Conservation (phyloP, 257 asterid species). For the Cruciata laevipes region DNA sequence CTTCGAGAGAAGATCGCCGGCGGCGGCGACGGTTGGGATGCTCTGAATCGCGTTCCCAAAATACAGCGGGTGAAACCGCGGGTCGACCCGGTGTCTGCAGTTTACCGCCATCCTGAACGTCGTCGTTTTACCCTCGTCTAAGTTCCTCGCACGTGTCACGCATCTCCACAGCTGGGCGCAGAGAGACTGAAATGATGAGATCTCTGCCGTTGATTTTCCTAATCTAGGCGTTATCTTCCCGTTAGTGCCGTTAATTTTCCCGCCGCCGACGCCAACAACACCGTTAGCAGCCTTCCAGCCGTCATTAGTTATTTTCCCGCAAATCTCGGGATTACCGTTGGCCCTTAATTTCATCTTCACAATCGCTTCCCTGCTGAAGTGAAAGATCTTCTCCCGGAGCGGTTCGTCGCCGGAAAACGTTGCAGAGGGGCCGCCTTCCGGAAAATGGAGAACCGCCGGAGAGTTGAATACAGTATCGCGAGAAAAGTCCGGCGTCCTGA, state of each 20-base stretch:
- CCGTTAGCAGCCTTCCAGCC: slow-evolving; percentile 26
- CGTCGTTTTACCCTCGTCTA: slow-evolving; percentile 43
- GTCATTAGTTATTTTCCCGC: slow-evolving; percentile 39
- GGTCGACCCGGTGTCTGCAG: slow-evolving; percentile 78
- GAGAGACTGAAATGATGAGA: slow-evolving; percentile 85
- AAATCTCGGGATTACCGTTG: slow-evolving; percentile 35
- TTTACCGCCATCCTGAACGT: slow-evolving; percentile 95
- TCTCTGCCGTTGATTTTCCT: slow-evolving; percentile 20
- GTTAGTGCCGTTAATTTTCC: slow-evolving; percentile 48
- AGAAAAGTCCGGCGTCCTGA: slow-evolving; percentile 43
- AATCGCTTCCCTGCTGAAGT: slow-evolving; percentile 73
- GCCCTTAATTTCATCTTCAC: slow-evolving; percentile 46
- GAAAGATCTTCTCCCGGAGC: slow-evolving; percentile 66
- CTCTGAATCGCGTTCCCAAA: slow-evolving; percentile 87
- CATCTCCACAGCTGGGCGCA: slow-evolving; percentile 79
- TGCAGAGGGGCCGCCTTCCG: slow-evolving; percentile 71
- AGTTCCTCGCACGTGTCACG: slow-evolving; percentile 74
- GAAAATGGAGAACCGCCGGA: slow-evolving; percentile 49
- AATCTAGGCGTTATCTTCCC: slow-evolving; percentile 32
- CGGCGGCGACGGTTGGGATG: slow-evolving; percentile 59
- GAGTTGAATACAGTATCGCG: slow-evolving; percentile 69
- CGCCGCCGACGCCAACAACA: not conserved
- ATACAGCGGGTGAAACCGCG: slow-evolving; percentile 60
- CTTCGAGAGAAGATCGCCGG: slow-evolving; percentile 44
- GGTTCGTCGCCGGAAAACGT: slow-evolving; percentile 77